phyloP scores from a whole-genome alignment of 1,284 basidiomycete genomes.

The Tilletia setariae region DNA sequence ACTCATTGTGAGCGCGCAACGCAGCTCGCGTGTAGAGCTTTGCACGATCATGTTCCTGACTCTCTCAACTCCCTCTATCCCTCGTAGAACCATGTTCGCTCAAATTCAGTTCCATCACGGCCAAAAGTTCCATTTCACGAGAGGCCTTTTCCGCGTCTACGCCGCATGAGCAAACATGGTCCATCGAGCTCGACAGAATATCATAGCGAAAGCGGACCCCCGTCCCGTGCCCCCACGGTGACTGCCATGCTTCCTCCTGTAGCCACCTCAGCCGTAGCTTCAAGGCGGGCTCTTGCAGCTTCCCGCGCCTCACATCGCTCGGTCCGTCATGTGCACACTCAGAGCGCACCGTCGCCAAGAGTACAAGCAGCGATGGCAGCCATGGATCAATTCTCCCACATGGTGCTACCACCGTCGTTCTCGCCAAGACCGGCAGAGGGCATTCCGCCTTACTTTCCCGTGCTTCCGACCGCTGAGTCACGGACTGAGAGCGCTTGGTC shows the following conservation, averaged over 20 bases:
- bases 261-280: neutral
- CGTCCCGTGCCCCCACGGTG: neutral
- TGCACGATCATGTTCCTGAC: too few species aligned
- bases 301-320: neutral
- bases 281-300: neutral
- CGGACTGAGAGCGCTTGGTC: neutral
- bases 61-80: too few species aligned
- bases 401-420: conserved; percentile 7
- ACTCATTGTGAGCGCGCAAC: neutral
- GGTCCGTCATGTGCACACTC: neutral
- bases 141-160: neutral
- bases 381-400: neutral
- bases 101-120: neutral
- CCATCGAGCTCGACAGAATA: neutral
- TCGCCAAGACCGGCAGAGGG: neutral
- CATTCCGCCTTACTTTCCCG: conserved; percentile 1
- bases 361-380: neutral
- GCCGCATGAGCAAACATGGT: conserved; percentile 3
- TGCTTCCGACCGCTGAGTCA: neutral
- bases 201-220: neutral
- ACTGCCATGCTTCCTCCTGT: neutral
- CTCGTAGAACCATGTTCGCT: neutral
- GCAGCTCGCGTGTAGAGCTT: neutral
- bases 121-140: conserved; percentile 3
- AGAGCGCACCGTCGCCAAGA: neutral